Base-by-base conservation (phyloP, 1,284 basidiomycete genomes). In the Cystobasidiaceae sp. region DNA sequence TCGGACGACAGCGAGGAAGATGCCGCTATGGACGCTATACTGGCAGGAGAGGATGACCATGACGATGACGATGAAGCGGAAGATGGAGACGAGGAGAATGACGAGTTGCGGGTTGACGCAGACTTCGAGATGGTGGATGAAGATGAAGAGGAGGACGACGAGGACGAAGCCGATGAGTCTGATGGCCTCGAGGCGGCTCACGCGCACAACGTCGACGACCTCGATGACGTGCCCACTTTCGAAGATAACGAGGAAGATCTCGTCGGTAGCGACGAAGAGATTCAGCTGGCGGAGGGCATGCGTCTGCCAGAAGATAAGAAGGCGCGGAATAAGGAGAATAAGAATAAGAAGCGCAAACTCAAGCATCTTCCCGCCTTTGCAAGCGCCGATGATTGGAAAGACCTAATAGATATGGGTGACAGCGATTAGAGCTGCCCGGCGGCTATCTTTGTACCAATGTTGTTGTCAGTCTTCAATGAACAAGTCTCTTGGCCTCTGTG, bases 311-410 rank as follows among this genome's bases (percentile, higher is more conserved):
- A 41, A 19, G 49, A 37, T 21, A 46, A 70, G 46, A 63, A 56
- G 43, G 74, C 76, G 58, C 84, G 82, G 73, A 81, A 83, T 68
- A 84, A 83, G 76, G 71, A 74, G 50, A 76, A 80, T 62, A 79
- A 77, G 71, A 82, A 81, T 73, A 85, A 83, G 78, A 84, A 85
- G 74, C 89, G 88, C 80, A 89, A 87, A 78, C 77, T 86, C 76
- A 81, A 82, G 70, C 81, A 84, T 43, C 74, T 92, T 71, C 92
- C 93, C 1, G 88, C 86, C 30, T 97, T 98, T 74, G 94, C 90
- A 1, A 89, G 86, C 74, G 94, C 94, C 70, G 94, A 97, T 69
- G 94, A 97, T 71, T 98, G 96, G 74, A 89, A 89, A 51, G 88
- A 85, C 77, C 82, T 97, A 81, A 93, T 97, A 69, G 92, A 94